phyloP scores from a whole-genome alignment of 768 basidiomycete genomes.

The Rhodosporidiobolus odoratus region DNA sequence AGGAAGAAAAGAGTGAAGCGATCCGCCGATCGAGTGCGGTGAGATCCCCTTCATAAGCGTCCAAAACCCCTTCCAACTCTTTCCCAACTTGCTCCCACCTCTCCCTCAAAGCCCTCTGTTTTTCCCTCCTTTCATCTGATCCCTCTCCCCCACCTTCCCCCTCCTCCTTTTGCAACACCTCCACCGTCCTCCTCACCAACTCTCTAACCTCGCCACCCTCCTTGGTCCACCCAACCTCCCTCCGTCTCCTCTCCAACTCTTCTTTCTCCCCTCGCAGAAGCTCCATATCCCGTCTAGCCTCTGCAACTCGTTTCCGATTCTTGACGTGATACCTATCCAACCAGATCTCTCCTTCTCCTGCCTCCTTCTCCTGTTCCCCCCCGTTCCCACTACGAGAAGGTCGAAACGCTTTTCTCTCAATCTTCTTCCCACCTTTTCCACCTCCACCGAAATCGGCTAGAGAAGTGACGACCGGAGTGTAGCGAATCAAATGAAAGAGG shows the following conservation, averaged over 20 bases:
- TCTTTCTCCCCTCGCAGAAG: background rate
- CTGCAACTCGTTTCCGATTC: background rate
- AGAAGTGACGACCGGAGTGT: background rate
- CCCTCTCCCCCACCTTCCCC: background rate
- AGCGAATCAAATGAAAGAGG: background rate
- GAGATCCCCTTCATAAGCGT: slow-evolving; percentile 5
- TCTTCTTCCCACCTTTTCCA: background rate
- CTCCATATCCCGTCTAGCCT: background rate
- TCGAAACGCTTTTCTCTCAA: background rate
- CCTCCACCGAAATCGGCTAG: background rate
- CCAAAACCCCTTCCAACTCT: background rate
- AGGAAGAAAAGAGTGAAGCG: background rate
- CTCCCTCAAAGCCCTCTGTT: slow-evolving; percentile 8
- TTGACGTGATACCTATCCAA: slow-evolving; percentile 27
- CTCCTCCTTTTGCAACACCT: background rate
- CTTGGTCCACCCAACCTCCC: background rate
- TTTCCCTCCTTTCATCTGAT: background rate
- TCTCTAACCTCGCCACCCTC: slow-evolving; percentile 14
- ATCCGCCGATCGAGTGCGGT: background rate
- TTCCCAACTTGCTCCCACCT: slow-evolving; percentile 11
- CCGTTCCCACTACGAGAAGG: background rate
- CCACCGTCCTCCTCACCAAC: slow-evolving; percentile 3
- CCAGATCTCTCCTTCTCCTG: background rate
- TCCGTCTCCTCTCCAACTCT: background rate
- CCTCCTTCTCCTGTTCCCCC: too few species aligned